A percentile compares a stretch with the other conserved stretches of the same genome.
Evolutionary conservation across 148 eudicot species (phyloP).

Genomic region (Pharnaceum exiguum): DNA sequence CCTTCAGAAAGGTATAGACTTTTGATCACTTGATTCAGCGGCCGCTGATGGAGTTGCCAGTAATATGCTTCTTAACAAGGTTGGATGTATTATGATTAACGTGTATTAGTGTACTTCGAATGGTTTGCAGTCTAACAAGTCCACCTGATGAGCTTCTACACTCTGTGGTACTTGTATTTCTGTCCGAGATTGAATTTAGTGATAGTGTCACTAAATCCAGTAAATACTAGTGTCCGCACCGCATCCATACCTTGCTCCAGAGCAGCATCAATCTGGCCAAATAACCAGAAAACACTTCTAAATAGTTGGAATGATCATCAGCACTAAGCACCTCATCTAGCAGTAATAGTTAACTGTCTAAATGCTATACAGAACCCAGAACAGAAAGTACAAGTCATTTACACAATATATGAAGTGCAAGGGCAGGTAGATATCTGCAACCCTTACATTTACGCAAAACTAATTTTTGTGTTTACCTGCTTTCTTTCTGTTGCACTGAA

Average conservation of each 20-base stretch:
- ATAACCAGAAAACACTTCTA: not conserved
- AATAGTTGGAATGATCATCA: not conserved
- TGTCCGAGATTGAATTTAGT: constrained; percentile 82
- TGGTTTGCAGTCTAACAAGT: not conserved
- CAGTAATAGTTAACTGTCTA: no score
- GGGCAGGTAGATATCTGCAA: no score
- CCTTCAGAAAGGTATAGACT: no score
- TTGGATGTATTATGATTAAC: not conserved
- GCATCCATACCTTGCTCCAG: constrained; percentile 87
- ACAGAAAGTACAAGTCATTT: no score
- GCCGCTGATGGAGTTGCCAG: not conserved
- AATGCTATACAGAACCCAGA: not conserved
- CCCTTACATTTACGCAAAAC: not conserved
- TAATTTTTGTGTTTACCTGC: constrained; percentile 35
- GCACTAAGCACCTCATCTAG: not conserved
- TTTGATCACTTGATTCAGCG: no score
- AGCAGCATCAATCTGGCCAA: constrained; percentile 82
- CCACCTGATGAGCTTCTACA: constrained; percentile 16
- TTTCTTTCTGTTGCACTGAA: constrained; percentile 62
- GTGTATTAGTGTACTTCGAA: not conserved
- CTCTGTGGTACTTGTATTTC: constrained; percentile 91
- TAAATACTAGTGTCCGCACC: constrained; percentile 53
- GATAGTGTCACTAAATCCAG: constrained; percentile 60
- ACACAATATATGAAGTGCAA: no score
- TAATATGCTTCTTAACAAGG: not conserved